These are phyloP conservation scores for Nematodospora anomalae DNA, from an alignment of 1,139 yeast species.

Conservation along the genomic window DNA sequence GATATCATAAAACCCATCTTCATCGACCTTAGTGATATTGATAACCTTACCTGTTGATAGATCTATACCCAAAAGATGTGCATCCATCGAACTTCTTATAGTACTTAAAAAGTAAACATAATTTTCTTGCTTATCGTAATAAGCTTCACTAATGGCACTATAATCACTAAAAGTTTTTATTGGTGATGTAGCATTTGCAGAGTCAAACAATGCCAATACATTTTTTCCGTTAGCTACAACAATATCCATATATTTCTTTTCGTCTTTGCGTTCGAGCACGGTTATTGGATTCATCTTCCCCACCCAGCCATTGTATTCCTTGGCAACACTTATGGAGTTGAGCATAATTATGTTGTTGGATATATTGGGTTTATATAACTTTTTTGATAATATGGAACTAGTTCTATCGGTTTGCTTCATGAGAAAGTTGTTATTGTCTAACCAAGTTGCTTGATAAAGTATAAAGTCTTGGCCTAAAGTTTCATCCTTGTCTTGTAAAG, in stretches of 20 bases:
- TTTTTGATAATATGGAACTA: slow-evolving; percentile 60
- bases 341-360: slow-evolving; percentile 14
- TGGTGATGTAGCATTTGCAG: slow-evolving; percentile 38
- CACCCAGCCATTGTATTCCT: slow-evolving; percentile 58
- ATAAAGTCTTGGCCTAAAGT: slow-evolving; percentile 50
- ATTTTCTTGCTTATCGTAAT: slow-evolving; percentile 53
- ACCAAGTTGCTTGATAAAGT: slow-evolving; percentile 75
- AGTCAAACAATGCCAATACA: slow-evolving; percentile 68
- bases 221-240: slow-evolving; percentile 60
- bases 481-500: slow-evolving; percentile 26
- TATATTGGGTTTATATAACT: slow-evolving; percentile 40
- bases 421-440: slow-evolving; percentile 53
- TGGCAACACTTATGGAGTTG: slow-evolving; percentile 34
- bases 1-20: slow-evolving; percentile 33
- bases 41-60: slow-evolving; percentile 16
- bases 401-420: slow-evolving; percentile 71
- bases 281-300: slow-evolving; percentile 42
- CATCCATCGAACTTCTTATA: slow-evolving; percentile 33
- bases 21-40: slow-evolving; percentile 23
- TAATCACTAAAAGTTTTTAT: slow-evolving; percentile 49
- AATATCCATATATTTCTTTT: slow-evolving; percentile 76
- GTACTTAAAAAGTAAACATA: slow-evolving; percentile 66
- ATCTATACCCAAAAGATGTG: slow-evolving; percentile 30
- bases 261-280: slow-evolving; percentile 21
- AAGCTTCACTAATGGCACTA: slow-evolving; percentile 42